Base-by-base conservation (phyloP, 164 flowering plant species). In the Chloranthus sessilifolius region DNA sequence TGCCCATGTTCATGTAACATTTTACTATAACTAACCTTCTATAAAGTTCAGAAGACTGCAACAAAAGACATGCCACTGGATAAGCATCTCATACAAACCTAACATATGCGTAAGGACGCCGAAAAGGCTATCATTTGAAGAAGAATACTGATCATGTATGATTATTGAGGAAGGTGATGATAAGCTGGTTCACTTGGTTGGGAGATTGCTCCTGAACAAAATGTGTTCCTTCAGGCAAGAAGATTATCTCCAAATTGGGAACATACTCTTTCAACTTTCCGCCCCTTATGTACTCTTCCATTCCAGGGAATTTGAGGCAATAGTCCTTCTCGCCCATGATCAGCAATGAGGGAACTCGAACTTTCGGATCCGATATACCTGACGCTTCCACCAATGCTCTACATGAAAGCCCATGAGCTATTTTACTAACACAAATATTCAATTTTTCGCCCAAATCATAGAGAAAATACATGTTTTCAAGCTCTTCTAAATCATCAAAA, bases 181-280 rank as follows among this genome's bases (percentile, higher is more conserved):
- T 47, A 34, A 7, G 35, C 12, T 12, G 5, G 27, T 49, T 49
- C 19, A 49, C 39, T 39, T 30, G 39, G n/a, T 49, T 39, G 7
- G 52, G 52, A 5, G 33, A 19, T 26, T 49, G 40, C 24, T 49
- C 52, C 20, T 49, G 52, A 49, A 49, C 52, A 17, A 49, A 49
- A 49, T 49, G 52, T 11, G 39, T 20, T 31, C 52, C 52, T 49
- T 49, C 52, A 30, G 52, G 26, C 23, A 49, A 8, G 52, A 33
- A 49, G 6, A 20, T 21, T 21, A 33, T 49, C 35, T 49, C 39
- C 39, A 49, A 28, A 49, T 49, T n/a, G 3, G 38, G 52, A 10
- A 49, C 39, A 49, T 31, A 11, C 12, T 49, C 39, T 16, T 48
- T 33, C 37, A 16, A 1, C 31, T 20, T 21, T 16, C 21, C 34